Conservation (phyloP, 2,329 filamentous ascomycete genomes). For the Grosmannia huntii region DNA sequence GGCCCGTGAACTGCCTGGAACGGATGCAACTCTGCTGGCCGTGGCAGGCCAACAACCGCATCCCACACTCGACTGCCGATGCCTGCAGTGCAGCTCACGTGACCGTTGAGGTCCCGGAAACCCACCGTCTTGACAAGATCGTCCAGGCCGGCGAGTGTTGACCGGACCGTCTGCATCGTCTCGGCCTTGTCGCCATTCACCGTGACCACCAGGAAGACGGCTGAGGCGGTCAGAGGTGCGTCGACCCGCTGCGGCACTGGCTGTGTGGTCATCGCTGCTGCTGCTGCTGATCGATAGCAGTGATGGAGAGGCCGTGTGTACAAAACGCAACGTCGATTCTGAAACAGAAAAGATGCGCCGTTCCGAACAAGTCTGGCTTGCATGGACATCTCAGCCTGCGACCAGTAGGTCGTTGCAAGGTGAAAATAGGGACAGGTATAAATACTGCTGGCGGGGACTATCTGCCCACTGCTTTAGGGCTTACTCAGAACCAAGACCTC, state of each 20-base stretch:
- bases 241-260: constrained; percentile 30
- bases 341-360: neutral
- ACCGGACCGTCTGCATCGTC: constrained; percentile 28
- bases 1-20: constrained; percentile 34
- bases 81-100: constrained; percentile 39
- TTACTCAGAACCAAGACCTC: neutral
- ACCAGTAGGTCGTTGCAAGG: too few species aligned
- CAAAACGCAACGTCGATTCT: neutral
- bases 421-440: neutral
- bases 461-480: neutral
- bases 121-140: constrained; percentile 39
- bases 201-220: constrained; percentile 40
- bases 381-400: neutral
- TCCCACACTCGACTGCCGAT: constrained; percentile 42
- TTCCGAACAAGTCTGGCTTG: neutral
- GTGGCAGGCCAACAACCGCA: constrained; percentile 25
- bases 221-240: constrained; percentile 36
- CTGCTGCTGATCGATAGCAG: neutral
- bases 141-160: constrained; percentile 28
- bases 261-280: neutral
- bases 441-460: neutral
- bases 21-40: constrained; percentile 37
- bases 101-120: constrained; percentile 32
- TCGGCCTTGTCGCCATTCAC: constrained; percentile 19
- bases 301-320: neutral